phyloP scores from a whole-genome alignment of 139 green algal genomes.

The Zygnema cylindricum region DNA sequence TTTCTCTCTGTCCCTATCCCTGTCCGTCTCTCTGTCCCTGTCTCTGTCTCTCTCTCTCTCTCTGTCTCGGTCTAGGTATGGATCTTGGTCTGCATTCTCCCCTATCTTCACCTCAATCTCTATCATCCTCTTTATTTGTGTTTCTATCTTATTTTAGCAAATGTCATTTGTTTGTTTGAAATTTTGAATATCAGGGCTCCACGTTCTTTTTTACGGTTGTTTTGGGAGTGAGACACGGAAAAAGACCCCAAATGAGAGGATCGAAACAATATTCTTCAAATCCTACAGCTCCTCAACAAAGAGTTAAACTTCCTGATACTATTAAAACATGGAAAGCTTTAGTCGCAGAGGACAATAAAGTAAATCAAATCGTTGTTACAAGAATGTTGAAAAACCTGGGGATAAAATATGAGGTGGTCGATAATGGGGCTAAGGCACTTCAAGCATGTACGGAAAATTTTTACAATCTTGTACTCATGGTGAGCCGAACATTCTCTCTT shows the following conservation, averaged over 20 bases:
- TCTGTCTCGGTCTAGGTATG: too few species aligned
- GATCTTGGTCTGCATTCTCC: too few species aligned
- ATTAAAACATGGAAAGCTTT: slow-evolving; percentile 19
- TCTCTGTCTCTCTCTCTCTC: too few species aligned
- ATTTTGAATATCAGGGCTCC: too few species aligned
- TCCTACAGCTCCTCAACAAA: neutral
- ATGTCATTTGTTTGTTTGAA: too few species aligned
- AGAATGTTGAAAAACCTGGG: slow-evolving; percentile 46
- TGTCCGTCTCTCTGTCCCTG: too few species aligned
- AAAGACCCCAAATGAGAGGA: neutral
- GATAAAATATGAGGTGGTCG: slow-evolving; percentile 28
- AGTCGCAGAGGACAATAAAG: slow-evolving; percentile 54
- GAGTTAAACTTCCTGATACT: neutral
- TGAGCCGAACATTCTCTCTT: too few species aligned
- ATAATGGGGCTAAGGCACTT: slow-evolving; percentile 45
- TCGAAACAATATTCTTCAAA: neutral
- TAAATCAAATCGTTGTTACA: slow-evolving; percentile 50
- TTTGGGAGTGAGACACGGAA: slow-evolving; percentile 9
- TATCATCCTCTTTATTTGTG: too few species aligned
- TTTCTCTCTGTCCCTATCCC: too few species aligned
- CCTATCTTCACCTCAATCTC: too few species aligned
- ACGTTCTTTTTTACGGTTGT: slow-evolving; percentile 43
- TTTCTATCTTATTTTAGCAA: too few species aligned
- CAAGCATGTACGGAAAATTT: slow-evolving; percentile 15
- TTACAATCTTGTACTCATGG: slow-evolving; percentile 52